A percentile compares a stretch with the other conserved stretches of the same genome.
phyloP scores from a whole-genome alignment of 2,329 filamentous ascomycete genomes.

The Fusarium virguliforme region DNA sequence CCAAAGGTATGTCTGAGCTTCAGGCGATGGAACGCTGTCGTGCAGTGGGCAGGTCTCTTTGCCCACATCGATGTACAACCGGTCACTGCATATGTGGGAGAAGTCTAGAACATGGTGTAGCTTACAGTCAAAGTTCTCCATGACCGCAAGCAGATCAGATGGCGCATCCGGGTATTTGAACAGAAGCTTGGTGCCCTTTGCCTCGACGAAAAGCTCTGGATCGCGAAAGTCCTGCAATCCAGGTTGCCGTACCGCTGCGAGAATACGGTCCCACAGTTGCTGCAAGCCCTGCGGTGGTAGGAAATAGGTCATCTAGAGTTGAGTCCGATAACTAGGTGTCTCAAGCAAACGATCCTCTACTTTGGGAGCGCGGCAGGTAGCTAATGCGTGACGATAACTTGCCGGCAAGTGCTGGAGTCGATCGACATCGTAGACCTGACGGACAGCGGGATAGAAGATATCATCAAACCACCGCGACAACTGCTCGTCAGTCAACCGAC shows the following conservation, averaged over 20 bases:
- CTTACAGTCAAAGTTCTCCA: conserved; percentile 9
- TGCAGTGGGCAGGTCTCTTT: conserved; percentile 18
- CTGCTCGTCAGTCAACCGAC: conserved; percentile 21
- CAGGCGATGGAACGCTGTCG: not conserved
- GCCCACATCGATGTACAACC: conserved; percentile 18
- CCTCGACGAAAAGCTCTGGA: conserved; percentile 15
- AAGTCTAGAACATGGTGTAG: conserved; percentile 8
- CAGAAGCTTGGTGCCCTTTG: not conserved
- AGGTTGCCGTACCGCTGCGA: conserved; percentile 17
- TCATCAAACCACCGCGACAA: conserved; percentile 28
- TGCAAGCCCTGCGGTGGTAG: conserved; percentile 21
- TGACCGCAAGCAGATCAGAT: conserved; percentile 11
- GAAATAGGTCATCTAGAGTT: conserved; percentile 25
- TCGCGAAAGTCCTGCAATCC: conserved; percentile 19
- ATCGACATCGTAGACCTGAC: conserved; percentile 21
- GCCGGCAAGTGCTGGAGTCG: conserved; percentile 21
- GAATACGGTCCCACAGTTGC: conserved; percentile 21
- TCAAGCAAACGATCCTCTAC: conserved; percentile 18
- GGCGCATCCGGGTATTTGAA: conserved; percentile 8
- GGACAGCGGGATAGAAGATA: conserved; percentile 29
- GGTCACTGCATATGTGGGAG: conserved; percentile 18
- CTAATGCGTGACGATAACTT: conserved; percentile 32
- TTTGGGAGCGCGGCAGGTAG: conserved; percentile 17
- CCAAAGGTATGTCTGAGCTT: conserved; percentile 23
- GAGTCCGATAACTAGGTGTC: conserved; percentile 18